A percentile compares a stretch with the other conserved stretches of the same genome.
Conservation (phyloP, 768 basidiomycete species). For the Tylopilus rubrobrunneus region DNA sequence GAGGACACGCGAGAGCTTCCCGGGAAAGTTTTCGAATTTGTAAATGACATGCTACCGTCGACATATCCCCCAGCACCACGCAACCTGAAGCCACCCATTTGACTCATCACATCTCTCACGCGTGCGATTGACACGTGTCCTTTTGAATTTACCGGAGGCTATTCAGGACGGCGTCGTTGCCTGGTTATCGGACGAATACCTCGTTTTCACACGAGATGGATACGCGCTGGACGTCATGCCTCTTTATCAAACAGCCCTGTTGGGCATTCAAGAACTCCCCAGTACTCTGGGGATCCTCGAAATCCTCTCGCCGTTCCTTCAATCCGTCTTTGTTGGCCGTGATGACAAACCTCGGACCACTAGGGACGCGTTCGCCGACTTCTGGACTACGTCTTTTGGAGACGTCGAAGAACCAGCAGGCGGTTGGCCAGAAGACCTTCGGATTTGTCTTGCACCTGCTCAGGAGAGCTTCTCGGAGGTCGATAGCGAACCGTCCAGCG, state of each 20-base stretch:
- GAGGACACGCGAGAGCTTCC: constrained; percentile 52
- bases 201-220: constrained; percentile 48
- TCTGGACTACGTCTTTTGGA: constrained; percentile 55
- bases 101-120: constrained; percentile 58
- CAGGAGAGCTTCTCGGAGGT: background rate
- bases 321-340: constrained; percentile 54
- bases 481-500: constrained; percentile 23
- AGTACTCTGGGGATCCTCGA: constrained; percentile 38
- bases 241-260: constrained; percentile 57
- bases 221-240: constrained; percentile 59
- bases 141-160: constrained; percentile 40
- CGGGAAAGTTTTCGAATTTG: constrained; percentile 49
- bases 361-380: constrained; percentile 52
- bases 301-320: constrained; percentile 47
- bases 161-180: constrained; percentile 51
- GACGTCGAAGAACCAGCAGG: constrained; percentile 36
- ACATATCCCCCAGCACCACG: constrained; percentile 64
- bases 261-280: constrained; percentile 49
- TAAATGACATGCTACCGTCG: constrained; percentile 54
- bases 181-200: constrained; percentile 64
- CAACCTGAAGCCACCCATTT: constrained; percentile 51
- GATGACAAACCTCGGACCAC: constrained; percentile 42
- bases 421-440: constrained; percentile 55
- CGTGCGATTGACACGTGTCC: constrained; percentile 56
- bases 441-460: constrained; percentile 27